A percentile compares a stretch with the other conserved stretches of the same genome.
phyloP scores from a whole-genome alignment of 805 yeast species.

The Barnettozyma botsteinii region DNA sequence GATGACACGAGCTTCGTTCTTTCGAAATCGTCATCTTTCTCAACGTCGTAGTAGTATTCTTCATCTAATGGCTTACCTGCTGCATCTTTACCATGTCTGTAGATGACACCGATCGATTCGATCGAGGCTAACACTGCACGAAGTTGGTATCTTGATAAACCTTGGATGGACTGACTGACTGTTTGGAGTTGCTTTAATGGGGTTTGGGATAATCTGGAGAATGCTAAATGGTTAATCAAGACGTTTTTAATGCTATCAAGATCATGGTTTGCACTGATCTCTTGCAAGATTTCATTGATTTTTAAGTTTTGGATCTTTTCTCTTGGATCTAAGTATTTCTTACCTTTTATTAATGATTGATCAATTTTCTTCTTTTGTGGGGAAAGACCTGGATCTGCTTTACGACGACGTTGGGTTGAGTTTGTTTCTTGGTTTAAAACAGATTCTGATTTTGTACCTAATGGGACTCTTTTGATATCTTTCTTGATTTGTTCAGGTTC shows the following conservation, averaged over 20 bases:
- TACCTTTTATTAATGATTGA: slow-evolving; percentile 2
- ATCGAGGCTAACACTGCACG: slow-evolving; percentile 40
- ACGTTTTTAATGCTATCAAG: slow-evolving; percentile 54
- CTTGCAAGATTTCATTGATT: slow-evolving; percentile 25
- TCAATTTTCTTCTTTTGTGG: slow-evolving; percentile 27
- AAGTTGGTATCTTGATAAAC: slow-evolving; percentile 39
- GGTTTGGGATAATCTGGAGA: slow-evolving; percentile 79
- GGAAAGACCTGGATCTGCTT: slow-evolving; percentile 27
- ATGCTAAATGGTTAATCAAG: slow-evolving; percentile 80
- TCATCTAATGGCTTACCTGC: slow-evolving; percentile 93
- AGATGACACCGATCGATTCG: slow-evolving; percentile 77
- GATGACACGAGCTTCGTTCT: slow-evolving; percentile 68
- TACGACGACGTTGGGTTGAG: slow-evolving; percentile 23
- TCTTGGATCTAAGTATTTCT: slow-evolving; percentile 13
- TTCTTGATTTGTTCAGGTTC: background rate
- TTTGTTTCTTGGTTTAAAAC: slow-evolving; percentile 16
- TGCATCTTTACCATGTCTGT: slow-evolving; percentile 90
- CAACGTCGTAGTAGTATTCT: slow-evolving; percentile 87
- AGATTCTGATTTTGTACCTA: slow-evolving; percentile 13
- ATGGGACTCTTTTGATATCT: slow-evolving; percentile 8
- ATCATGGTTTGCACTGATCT: slow-evolving; percentile 29
- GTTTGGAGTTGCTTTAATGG: slow-evolving; percentile 68
- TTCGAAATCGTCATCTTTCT: slow-evolving; percentile 65
- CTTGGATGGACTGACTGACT: slow-evolving; percentile 51
- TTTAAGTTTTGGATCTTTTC: slow-evolving; percentile 27